phyloP scores from a whole-genome alignment of 2,329 filamentous ascomycete genomes.

The Aspergillus novoparasiticus region DNA sequence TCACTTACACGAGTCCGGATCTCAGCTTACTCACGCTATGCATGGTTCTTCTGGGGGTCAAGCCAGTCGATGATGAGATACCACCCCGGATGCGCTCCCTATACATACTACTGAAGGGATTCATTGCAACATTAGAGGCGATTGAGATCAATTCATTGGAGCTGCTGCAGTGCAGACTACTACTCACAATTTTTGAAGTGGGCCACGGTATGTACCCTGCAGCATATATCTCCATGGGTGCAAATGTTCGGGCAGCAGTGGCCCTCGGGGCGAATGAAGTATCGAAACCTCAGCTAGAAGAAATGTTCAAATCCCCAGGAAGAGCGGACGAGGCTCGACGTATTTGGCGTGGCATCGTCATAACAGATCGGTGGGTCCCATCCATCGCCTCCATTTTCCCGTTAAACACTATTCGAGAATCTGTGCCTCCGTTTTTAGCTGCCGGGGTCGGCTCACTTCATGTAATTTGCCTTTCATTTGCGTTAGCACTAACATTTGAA shows the following conservation, averaged over 20 bases:
- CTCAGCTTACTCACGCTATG: background rate
- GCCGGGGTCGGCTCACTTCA: background rate
- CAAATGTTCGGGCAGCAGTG: conserved; percentile 5
- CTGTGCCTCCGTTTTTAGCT: no score
- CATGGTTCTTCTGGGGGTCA: background rate
- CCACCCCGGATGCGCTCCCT: background rate
- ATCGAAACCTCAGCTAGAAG: background rate
- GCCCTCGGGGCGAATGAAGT: background rate
- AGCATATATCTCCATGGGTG: conserved; percentile 4
- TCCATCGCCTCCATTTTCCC: background rate
- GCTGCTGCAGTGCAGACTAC: background rate
- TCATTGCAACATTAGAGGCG: background rate
- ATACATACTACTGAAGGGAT: conserved; percentile 2
- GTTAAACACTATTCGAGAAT: background rate
- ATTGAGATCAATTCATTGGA: background rate
- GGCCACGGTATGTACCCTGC: conserved; percentile 3
- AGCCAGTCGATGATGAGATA: background rate
- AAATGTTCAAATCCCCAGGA: background rate
- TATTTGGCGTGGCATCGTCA: conserved; percentile 5
- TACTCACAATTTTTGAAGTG: conserved; percentile 3
- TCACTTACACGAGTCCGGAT: background rate
- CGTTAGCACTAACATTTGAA: background rate
- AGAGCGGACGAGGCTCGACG: conserved; percentile 3
- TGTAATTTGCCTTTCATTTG: background rate
- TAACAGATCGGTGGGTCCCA: background rate